Percentiles rank a stretch among this genome's conserved stretches.
Conservation (phyloP, 805 yeast species). For the Priceomyces melissophilus region DNA sequence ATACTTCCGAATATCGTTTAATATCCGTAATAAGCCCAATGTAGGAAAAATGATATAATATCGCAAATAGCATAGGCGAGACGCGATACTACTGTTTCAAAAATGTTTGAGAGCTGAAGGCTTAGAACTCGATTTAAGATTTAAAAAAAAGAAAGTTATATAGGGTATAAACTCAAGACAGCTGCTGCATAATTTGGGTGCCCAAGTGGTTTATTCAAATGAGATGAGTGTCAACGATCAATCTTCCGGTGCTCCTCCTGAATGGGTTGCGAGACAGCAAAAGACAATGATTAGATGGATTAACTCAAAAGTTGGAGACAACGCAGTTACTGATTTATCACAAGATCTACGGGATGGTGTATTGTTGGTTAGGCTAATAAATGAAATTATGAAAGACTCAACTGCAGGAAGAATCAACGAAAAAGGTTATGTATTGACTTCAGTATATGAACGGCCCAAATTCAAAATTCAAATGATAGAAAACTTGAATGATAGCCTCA, state of each 20-base stretch:
- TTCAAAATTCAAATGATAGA: slow-evolving; percentile 46
- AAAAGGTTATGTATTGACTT: slow-evolving; percentile 23
- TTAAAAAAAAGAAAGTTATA: too few relatives aligned
- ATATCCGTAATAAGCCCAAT: not conserved
- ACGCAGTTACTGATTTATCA: slow-evolving; percentile 15
- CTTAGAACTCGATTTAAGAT: not conserved
- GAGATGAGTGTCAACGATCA: too few relatives aligned
- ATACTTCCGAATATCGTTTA: too few relatives aligned
- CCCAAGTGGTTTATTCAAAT: too few relatives aligned
- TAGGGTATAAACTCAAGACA: too few relatives aligned
- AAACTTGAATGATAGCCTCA: slow-evolving; percentile 41
- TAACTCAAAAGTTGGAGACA: slow-evolving; percentile 32
- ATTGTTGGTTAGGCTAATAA: slow-evolving; percentile 33
- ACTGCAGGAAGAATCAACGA: slow-evolving; percentile 13
- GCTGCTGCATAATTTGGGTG: too few relatives aligned
- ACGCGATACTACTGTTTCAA: slow-evolving; percentile 3
- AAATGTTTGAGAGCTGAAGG: slow-evolving; percentile 1
- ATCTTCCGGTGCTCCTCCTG: slow-evolving; percentile 4
- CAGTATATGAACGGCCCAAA: slow-evolving; percentile 35
- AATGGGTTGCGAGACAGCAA: slow-evolving; percentile 45
- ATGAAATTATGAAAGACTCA: slow-evolving; percentile 25
- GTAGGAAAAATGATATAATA: not conserved
- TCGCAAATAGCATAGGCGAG: not conserved
- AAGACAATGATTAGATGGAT: slow-evolving; percentile 52
- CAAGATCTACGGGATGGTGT: slow-evolving; percentile 41